phyloP scores from a whole-genome alignment of 352 stramenopile genomes.

The Globisporangium ultimum region DNA sequence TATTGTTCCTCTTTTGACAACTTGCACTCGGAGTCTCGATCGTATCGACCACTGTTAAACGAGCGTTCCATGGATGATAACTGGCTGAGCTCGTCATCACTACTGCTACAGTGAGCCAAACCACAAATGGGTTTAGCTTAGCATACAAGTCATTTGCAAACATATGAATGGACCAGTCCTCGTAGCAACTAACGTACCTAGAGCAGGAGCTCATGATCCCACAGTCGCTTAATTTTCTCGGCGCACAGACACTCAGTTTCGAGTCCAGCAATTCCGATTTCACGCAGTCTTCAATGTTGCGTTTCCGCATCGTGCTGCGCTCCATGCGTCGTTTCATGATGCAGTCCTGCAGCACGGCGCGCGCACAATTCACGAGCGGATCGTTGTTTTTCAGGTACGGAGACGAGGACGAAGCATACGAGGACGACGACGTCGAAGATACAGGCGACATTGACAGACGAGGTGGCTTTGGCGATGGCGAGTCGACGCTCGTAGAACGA shows the following conservation, averaged over 20 bases:
- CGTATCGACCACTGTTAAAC: constrained; percentile 39
- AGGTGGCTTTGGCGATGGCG: constrained; percentile 11
- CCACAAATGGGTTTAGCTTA: background rate
- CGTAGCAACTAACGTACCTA: constrained; percentile 24
- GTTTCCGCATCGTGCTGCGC: constrained; percentile 56
- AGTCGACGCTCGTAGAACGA: no score
- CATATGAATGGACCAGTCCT: no score
- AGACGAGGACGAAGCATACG: constrained; percentile 33
- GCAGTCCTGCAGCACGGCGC: constrained; percentile 69
- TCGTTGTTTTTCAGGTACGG: constrained; percentile 39
- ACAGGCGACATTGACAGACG: constrained; percentile 29
- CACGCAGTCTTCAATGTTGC: constrained; percentile 53
- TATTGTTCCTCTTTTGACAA: constrained; percentile 62
- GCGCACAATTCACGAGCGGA: constrained; percentile 55
- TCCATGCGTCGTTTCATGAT: constrained; percentile 58
- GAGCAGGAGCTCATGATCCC: constrained; percentile 42
- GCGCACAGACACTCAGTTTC: constrained; percentile 28
- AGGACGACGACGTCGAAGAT: constrained; percentile 40
- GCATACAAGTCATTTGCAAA: no score
- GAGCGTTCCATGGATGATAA: constrained; percentile 64
- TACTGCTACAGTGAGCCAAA: constrained; percentile 37
- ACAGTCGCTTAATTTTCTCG: constrained; percentile 36
- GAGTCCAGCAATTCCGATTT: constrained; percentile 30
- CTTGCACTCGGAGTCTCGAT: constrained; percentile 44
- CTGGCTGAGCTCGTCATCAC: constrained; percentile 77